Base-by-base conservation (phyloP, 805 yeast genomes). In the Candida sonorensis region DNA sequence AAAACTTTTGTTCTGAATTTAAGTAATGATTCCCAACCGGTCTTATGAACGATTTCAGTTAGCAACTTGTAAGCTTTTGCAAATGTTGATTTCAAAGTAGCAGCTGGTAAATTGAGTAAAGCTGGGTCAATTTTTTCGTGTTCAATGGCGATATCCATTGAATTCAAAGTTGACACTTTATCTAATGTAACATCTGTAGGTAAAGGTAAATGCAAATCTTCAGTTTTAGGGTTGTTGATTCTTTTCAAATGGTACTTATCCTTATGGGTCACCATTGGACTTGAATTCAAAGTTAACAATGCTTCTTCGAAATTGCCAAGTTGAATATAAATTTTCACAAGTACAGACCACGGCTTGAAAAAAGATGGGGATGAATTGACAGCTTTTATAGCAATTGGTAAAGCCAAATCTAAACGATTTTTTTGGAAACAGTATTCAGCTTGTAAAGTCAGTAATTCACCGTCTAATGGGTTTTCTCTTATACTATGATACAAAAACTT, bases 231-330 rank as follows among this genome's bases (percentile, higher is more conserved):
- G 17, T 74, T 70, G 9, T 72, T 72, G 4, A 78, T 67, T 46
- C 92, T 63, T 50, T 70, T 74, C 45, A 81, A 64, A 15, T 67
- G 63, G 51, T 65, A 81, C 40, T 72, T 72, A 45, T 82, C 92
- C 49, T 75, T 78, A 47, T 77, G 75, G 9, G 81, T 72, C 33
- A 77, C 77, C 86, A 83, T 81, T 16, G 94, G 94, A 48, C 88
- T 81, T 11, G 90, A 77, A 47, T 83, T 83, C 42, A 83, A 63
- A 1, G 87, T 73, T 35, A 81, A 57, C 33, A 83, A 62, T 2
- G 92, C 83, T 44, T 79, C 72, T 50, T 81, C 88, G 51, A 75
- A 73, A 53, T 81, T 79, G 17, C 75, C 76, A 31, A 73, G 51
- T 27, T 69, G 67, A 24, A 81, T 72, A 53, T 82, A 81, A 2